Evolutionary conservation across 495 filamentous ascomycete genomes (phyloP).

Genomic region (Xylaria intraflava): DNA sequence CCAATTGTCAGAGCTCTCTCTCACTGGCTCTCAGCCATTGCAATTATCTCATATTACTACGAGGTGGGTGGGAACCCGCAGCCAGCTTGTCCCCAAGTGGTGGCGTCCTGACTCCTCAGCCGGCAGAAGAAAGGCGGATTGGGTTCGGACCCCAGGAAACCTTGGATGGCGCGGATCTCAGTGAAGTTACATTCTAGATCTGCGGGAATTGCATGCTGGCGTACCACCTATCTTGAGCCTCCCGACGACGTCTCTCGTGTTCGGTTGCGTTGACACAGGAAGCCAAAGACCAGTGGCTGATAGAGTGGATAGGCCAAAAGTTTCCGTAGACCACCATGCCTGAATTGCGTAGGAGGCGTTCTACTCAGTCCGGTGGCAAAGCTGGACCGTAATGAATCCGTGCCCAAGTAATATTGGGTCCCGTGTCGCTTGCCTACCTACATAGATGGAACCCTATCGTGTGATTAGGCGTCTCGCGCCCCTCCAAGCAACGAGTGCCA

Average conservation of each 20-base stretch:
- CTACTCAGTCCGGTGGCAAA: slow-evolving; percentile 1
- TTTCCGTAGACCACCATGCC: neutral
- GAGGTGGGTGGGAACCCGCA: slow-evolving; percentile 6
- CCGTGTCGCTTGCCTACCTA: slow-evolving; percentile 14
- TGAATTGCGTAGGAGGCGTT: slow-evolving; percentile 8
- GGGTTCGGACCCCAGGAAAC: neutral
- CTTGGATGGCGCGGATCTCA: neutral
- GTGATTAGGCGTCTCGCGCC: slow-evolving; percentile 2
- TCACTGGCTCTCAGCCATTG: slow-evolving; percentile 1
- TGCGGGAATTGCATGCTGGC: slow-evolving; percentile 2
- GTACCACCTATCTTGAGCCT: slow-evolving; percentile 4
- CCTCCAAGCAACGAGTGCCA: neutral
- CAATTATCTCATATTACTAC: too few relatives aligned
- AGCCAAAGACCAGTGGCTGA: neutral
- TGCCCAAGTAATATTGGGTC: slow-evolving; percentile 10
- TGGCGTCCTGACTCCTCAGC: slow-evolving; percentile 6
- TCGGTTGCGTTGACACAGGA: neutral
- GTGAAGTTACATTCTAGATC: slow-evolving; percentile 7
- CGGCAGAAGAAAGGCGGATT: slow-evolving; percentile 8
- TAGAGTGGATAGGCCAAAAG: slow-evolving; percentile 4
- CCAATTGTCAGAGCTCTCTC: too few relatives aligned
- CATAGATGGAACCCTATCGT: slow-evolving; percentile 9
- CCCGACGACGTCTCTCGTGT: slow-evolving; percentile 10
- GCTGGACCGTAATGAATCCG: neutral
- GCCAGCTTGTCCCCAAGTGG: slow-evolving; percentile 1